Base-by-base conservation (phyloP, 1,139 yeast genomes). In the Saccharomyces hybrid region DNA sequence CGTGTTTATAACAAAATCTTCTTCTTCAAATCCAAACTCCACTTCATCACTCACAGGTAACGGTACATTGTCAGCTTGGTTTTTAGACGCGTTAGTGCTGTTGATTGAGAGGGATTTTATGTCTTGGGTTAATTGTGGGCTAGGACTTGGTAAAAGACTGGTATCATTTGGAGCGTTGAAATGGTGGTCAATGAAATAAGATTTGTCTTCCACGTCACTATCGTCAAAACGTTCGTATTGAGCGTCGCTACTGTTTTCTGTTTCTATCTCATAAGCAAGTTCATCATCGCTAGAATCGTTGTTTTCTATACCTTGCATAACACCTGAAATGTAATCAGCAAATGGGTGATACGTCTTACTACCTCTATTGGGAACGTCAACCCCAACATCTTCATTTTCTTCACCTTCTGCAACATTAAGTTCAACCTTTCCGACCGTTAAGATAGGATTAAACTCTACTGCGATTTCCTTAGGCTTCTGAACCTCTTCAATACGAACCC, bases 1-100 rank as follows among this genome's bases (percentile, higher is more conserved):
- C 2, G 79, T 74, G 61, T 84, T 84, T 1, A 65, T 66, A 58
- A 81, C 80, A 58, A 76, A 83, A 64, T 85, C 91, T 64, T 83
- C 88, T 13, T 81, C 82, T 2, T 81, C 66, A 59, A 79, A 81
- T 0, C 91, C 91, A 66, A 81, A 85, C 53, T 81, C 86, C 0
- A 82, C 81, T 1, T 68, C 79, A 1, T 38, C 44, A 16, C 42
- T 54, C 8, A 27, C 31, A 25, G 31, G 31, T 3, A 13, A 26
- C 5, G 3, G 47, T 4, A 46, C 9, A 46, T 25, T 9, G 9
- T 3, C 20, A 46, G 5, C 14, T 13, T 32, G 25, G 7, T 16
- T 14, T 16, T 26, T 14, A 11, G 8, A 5, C 13, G 48, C 49
- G 9, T 38, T 28, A 16, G 1, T 44, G 5, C 55, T 53, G 5